These are phyloP conservation scores for Quercus engelmannii DNA, from an alignment of 306 rosid species.

Conservation along the genomic window DNA sequence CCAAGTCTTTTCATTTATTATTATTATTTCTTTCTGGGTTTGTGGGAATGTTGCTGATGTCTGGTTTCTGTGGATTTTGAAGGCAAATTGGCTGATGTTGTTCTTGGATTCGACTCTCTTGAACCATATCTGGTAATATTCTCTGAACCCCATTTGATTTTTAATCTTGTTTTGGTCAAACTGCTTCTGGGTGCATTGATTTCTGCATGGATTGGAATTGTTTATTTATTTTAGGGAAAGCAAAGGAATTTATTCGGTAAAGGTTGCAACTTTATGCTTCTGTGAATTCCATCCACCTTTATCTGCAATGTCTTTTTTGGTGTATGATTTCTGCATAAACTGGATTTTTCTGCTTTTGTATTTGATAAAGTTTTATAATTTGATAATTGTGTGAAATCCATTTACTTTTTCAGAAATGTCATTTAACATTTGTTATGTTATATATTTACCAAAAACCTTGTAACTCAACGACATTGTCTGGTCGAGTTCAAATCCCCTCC, in stretches of 20 bases:
- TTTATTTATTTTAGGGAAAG: background rate
- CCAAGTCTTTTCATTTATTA: background rate
- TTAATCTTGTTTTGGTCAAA: background rate
- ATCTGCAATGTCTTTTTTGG: background rate
- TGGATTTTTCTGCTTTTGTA: no score
- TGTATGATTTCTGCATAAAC: background rate
- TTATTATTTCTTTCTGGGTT: background rate
- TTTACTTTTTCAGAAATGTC: background rate
- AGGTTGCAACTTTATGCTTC: background rate
- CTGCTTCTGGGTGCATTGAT: constrained; percentile 4
- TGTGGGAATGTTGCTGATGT: constrained; percentile 6
- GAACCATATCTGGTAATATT: constrained; percentile 72
- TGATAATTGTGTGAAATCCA: background rate
- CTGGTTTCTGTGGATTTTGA: constrained; percentile 7
- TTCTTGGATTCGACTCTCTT: constrained; percentile 86
- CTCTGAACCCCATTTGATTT: constrained; percentile 8
- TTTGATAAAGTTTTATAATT: background rate
- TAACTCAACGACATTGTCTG: no score
- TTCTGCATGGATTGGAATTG: constrained; percentile 1
- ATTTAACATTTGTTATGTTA: background rate
- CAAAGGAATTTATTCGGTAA: background rate
- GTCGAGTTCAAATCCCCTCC: no score
- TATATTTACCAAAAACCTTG: background rate
- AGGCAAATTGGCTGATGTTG: constrained; percentile 83
- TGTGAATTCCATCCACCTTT: background rate